A percentile compares a stretch with the other conserved stretches of the same genome.
phyloP scores from a whole-genome alignment of 2,329 filamentous ascomycete genomes.

The Bipolaris sorokiniana region DNA sequence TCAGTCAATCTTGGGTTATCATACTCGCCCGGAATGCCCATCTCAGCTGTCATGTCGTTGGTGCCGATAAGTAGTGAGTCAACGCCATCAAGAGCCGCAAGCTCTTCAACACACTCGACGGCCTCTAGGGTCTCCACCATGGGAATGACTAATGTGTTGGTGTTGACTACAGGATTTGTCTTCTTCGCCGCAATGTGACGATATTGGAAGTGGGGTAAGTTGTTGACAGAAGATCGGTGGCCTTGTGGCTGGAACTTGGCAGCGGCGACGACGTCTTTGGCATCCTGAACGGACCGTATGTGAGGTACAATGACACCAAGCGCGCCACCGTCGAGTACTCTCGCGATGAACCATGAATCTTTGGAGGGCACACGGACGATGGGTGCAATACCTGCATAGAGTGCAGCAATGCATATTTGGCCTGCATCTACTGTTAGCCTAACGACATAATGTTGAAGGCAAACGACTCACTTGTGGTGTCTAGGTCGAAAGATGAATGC shows the following conservation, averaged over 20 bases:
- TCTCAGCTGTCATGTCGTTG: slow-evolving; percentile 54
- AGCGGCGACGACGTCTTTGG: slow-evolving; percentile 45
- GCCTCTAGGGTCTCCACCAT: slow-evolving; percentile 54
- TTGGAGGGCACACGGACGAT: slow-evolving; percentile 53
- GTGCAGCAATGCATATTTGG: slow-evolving; percentile 50
- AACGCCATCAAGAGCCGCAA: slow-evolving; percentile 52
- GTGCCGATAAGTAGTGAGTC: slow-evolving; percentile 54
- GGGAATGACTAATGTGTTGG: slow-evolving; percentile 50
- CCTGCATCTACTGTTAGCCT: slow-evolving; percentile 3
- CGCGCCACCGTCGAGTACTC: slow-evolving; percentile 52
- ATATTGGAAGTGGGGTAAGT: slow-evolving; percentile 48
- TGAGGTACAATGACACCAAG: slow-evolving; percentile 53
- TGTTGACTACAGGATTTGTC: slow-evolving; percentile 47
- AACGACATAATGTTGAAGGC: background rate
- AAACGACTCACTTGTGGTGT: slow-evolving; percentile 28
- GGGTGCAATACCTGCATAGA: slow-evolving; percentile 50
- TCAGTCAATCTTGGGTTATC: slow-evolving; percentile 38
- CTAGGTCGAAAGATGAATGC: slow-evolving; percentile 51
- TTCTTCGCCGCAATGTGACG: slow-evolving; percentile 41
- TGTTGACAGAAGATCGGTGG: slow-evolving; percentile 46
- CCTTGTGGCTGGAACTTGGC: slow-evolving; percentile 51
- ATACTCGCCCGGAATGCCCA: slow-evolving; percentile 53
- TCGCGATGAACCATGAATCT: slow-evolving; percentile 48
- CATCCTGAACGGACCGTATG: slow-evolving; percentile 48
- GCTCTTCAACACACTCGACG: slow-evolving; percentile 51